Evolutionary conservation across 805 yeast species (phyloP).

Genomic region (Myxozyma sirexii): DNA sequence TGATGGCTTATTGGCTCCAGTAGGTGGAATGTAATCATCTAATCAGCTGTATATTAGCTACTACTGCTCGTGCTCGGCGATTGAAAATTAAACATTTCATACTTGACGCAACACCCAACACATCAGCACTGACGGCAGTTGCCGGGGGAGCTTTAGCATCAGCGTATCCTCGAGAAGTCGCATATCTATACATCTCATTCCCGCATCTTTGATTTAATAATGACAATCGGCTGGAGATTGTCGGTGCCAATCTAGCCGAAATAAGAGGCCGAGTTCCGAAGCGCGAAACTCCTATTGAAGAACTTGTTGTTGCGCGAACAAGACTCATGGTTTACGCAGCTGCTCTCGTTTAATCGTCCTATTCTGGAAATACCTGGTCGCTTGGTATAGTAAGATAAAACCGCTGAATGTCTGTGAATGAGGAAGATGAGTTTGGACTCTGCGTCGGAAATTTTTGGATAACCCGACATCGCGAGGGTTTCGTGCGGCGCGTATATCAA

Average conservation of each 20-base stretch:
- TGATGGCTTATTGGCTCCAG: conserved; percentile 26
- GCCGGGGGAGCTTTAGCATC: not conserved
- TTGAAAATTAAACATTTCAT: not conserved
- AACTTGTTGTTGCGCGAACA: not conserved
- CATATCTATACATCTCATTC: not conserved
- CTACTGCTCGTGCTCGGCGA: not conserved
- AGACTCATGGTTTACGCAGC: conserved; percentile 5
- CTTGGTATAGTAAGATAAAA: too few species aligned
- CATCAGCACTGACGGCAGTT: not conserved
- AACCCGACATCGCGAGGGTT: too few species aligned
- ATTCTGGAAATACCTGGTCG: too few species aligned
- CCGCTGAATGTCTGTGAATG: too few species aligned
- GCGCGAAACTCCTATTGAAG: not conserved
- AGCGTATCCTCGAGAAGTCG: conserved; percentile 16
- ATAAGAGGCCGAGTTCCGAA: not conserved
- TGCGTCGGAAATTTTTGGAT: too few species aligned
- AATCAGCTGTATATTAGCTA: not conserved
- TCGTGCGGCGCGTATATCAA: too few species aligned
- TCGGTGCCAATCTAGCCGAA: too few species aligned
- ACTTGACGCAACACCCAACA: conserved; percentile 20
- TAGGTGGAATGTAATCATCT: conserved; percentile 33
- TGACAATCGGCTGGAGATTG: not conserved
- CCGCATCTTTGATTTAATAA: not conserved
- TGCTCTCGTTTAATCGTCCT: too few species aligned
- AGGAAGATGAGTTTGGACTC: too few species aligned